Percentiles rank a stretch among this genome's conserved stretches.
Evolutionary conservation across 495 filamentous ascomycete genomes (phyloP).

Genomic region (Aspergillus ellipticus): DNA sequence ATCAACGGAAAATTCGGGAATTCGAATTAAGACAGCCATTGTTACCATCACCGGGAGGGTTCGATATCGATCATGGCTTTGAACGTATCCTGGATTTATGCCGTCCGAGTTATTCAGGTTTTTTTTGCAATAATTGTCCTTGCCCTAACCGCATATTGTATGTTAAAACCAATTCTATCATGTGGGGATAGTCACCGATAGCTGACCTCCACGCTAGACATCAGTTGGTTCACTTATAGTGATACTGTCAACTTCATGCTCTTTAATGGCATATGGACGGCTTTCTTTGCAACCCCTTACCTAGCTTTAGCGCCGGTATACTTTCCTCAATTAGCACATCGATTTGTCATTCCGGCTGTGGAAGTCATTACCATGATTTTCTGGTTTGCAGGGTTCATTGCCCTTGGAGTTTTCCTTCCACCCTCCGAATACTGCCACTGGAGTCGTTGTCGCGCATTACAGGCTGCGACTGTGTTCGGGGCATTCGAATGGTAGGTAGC

Average conservation of each 20-base stretch:
- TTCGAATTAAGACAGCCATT: not conserved
- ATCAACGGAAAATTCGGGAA: not conserved
- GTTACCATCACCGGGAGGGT: slow-evolving; percentile 16
- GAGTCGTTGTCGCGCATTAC: slow-evolving; percentile 44
- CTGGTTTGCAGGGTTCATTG: slow-evolving; percentile 84
- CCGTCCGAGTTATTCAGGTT: slow-evolving; percentile 60
- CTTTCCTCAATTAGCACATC: slow-evolving; percentile 54
- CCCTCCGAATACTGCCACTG: slow-evolving; percentile 42
- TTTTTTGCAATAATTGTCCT: slow-evolving; percentile 69
- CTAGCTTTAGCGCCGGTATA: slow-evolving; percentile 60
- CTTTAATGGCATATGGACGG: slow-evolving; percentile 69
- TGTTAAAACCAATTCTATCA: slow-evolving; percentile 14
- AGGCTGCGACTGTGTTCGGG: slow-evolving; percentile 52
- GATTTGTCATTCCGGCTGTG: slow-evolving; percentile 58
- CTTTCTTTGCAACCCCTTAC: slow-evolving; percentile 61
- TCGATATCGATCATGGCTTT: not conserved
- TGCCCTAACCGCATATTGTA: slow-evolving; percentile 69
- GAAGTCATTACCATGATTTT: slow-evolving; percentile 75
- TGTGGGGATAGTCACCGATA: not conserved
- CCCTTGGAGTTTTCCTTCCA: slow-evolving; percentile 59
- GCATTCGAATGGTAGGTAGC: slow-evolving; percentile 54
- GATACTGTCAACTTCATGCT: slow-evolving; percentile 65
- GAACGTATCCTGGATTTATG: slow-evolving; percentile 48
- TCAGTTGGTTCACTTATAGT: slow-evolving; percentile 19
- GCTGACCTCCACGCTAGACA: slow-evolving; percentile 26